A percentile compares a stretch with the other conserved stretches of the same genome.
These are phyloP conservation scores for Mucor racemosus DNA, from an alignment of 371 early-diverging fungal genomes.

Conservation along the genomic window DNA sequence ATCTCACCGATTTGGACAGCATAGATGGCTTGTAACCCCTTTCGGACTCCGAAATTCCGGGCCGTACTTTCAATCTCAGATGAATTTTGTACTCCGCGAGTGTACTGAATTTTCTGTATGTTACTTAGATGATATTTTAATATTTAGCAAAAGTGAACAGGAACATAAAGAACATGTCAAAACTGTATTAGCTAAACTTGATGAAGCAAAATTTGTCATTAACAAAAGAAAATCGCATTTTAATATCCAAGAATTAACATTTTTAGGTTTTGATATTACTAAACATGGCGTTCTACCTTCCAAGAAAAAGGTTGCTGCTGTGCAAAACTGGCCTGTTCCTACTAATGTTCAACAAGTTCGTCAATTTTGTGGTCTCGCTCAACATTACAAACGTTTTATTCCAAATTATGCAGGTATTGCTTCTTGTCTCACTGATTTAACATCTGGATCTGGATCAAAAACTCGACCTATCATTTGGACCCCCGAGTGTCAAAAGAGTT, in stretches of 20 bases:
- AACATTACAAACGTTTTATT: slow-evolving; percentile 40
- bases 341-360: slow-evolving; percentile 38
- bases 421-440: slow-evolving; percentile 41
- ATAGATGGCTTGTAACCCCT: slow-evolving; percentile 51
- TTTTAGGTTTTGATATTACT: slow-evolving; percentile 49
- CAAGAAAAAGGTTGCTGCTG: slow-evolving; percentile 23
- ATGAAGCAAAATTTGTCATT: slow-evolving; percentile 34
- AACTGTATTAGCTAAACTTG: slow-evolving; percentile 38
- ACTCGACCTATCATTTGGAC: slow-evolving; percentile 15
- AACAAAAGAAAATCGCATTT: slow-evolving; percentile 60
- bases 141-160: slow-evolving; percentile 42
- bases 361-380: slow-evolving; percentile 34
- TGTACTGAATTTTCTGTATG: slow-evolving; percentile 41
- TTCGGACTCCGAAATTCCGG: slow-evolving; percentile 59
- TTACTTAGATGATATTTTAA: slow-evolving; percentile 55
- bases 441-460: slow-evolving; percentile 23
- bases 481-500: background rate
- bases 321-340: slow-evolving; percentile 43
- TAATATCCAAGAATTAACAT: slow-evolving; percentile 34
- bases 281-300: slow-evolving; percentile 34
- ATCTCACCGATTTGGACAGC: slow-evolving; percentile 33
- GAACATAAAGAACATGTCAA: slow-evolving; percentile 46
- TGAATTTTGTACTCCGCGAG: slow-evolving; percentile 38
- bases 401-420: slow-evolving; percentile 37
- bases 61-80: slow-evolving; percentile 46